Conservation (phyloP, 2,329 filamentous ascomycete species). For the Rhinocladiella mackenziei region DNA sequence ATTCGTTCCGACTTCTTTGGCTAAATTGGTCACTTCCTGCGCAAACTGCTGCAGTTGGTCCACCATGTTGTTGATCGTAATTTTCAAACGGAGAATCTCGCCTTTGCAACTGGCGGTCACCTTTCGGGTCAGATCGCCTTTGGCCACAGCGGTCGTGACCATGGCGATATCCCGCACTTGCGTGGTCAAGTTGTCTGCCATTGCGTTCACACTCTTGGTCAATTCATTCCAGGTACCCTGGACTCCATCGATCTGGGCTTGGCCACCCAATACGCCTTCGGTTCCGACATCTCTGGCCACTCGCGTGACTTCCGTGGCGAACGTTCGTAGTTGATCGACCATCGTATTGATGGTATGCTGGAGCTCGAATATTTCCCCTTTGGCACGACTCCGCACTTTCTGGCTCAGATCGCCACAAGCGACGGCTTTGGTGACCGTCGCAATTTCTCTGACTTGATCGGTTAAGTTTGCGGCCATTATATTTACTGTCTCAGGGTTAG, state of each 20-base stretch:
- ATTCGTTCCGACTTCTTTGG: conserved; percentile 93
- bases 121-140: conserved; percentile 92
- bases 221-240: conserved; percentile 87
- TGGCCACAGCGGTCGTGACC: conserved; percentile 65
- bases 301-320: conserved; percentile 77
- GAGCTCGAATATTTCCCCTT: conserved; percentile 75
- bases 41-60: conserved; percentile 96
- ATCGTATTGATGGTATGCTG: conserved; percentile 87
- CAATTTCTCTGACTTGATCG: conserved; percentile 80
- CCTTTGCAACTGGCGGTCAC: conserved; percentile 89
- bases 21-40: conserved; percentile 93
- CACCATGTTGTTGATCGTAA: conserved; percentile 99
- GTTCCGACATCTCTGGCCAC: conserved; percentile 81
- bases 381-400: conserved; percentile 76
- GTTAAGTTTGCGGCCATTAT: conserved; percentile 80
- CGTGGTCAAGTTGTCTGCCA: conserved; percentile 81
- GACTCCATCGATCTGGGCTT: conserved; percentile 77
- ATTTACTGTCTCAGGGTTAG: conserved; percentile 55
- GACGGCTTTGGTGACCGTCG: conserved; percentile 77
- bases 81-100: conserved; percentile 91
- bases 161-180: conserved; percentile 92
- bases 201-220: conserved; percentile 80
- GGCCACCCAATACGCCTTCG: conserved; percentile 75
- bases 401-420: conserved; percentile 78
- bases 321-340: conserved; percentile 79